phyloP scores from a whole-genome alignment of 164 flowering plant species.

The Stephania cephalantha region DNA sequence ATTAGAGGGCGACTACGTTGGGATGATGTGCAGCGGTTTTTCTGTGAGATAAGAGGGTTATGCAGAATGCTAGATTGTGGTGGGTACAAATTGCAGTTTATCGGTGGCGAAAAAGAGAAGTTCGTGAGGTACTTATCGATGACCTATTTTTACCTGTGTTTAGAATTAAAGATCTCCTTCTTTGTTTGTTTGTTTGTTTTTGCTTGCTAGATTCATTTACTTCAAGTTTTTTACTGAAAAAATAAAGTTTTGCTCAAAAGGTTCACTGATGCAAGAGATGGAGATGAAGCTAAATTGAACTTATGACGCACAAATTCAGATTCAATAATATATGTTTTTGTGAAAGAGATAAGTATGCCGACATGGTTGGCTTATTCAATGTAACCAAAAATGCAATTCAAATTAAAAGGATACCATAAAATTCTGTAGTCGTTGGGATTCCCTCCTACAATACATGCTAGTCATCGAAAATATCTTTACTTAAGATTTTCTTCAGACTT shows the following conservation, averaged over 20 bases:
- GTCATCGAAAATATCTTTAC: background rate
- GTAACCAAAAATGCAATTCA: background rate
- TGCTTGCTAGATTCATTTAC: no score
- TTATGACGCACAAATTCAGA: no score
- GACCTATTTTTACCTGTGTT: background rate
- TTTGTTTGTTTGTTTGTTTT: background rate
- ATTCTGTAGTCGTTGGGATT: no score
- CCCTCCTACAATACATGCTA: background rate
- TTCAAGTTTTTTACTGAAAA: no score
- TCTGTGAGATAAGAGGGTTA: constrained; percentile 13
- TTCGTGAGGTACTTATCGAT: constrained; percentile 50
- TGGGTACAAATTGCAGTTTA: constrained; percentile 47
- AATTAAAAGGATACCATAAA: no score
- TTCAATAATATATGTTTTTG: background rate
- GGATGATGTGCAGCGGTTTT: constrained; percentile 8
- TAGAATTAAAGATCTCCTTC: background rate
- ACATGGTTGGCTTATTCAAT: no score
- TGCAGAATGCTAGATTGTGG: constrained; percentile 60
- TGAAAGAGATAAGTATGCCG: background rate
- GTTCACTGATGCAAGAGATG: no score
- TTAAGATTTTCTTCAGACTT: background rate
- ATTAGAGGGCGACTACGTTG: constrained; percentile 1
- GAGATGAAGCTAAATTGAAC: no score
- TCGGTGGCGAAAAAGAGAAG: constrained; percentile 57
- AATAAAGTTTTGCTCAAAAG: no score